Evolutionary conservation across 2,329 filamentous ascomycete species (phyloP).

Genomic region (Fusarium continuum): DNA sequence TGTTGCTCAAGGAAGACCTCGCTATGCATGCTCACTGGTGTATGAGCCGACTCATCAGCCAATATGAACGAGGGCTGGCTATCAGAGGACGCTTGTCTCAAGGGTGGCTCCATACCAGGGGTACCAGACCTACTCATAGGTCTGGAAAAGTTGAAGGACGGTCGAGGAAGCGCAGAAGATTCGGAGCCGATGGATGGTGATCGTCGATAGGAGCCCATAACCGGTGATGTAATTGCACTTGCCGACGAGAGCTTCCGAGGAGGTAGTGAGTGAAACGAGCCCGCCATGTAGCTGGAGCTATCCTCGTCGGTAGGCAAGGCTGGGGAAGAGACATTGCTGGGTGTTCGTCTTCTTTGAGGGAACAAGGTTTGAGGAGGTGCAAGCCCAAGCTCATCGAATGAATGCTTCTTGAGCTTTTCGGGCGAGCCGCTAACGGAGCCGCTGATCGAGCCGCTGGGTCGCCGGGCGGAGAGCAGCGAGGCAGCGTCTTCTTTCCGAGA

Average conservation of each 20-base stretch:
- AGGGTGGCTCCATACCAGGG: constrained; percentile 65
- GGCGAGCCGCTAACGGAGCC: constrained; percentile 53
- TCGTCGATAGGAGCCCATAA: constrained; percentile 69
- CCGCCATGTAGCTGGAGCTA: constrained; percentile 60
- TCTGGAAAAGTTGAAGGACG: constrained; percentile 92
- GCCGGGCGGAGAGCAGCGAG: constrained; percentile 49
- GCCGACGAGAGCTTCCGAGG: constrained; percentile 82
- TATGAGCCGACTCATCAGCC: constrained; percentile 71
- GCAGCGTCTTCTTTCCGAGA: constrained; percentile 47
- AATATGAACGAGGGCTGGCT: constrained; percentile 72
- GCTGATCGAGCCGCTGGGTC: constrained; percentile 35
- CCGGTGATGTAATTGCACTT: constrained; percentile 66
- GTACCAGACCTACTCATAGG: constrained; percentile 81
- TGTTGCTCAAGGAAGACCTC: constrained; percentile 69
- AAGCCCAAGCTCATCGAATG: constrained; percentile 61
- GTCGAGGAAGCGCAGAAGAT: constrained; percentile 74
- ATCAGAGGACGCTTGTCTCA: constrained; percentile 71
- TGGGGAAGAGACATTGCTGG: constrained; percentile 70
- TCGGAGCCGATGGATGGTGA: constrained; percentile 90
- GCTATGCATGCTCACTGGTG: constrained; percentile 76
- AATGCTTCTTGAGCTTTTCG: constrained; percentile 55
- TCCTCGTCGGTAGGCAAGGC: constrained; percentile 77
- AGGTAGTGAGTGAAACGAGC: constrained; percentile 69
- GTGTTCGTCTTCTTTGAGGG: constrained; percentile 57
- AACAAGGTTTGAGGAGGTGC: constrained; percentile 61